Conservation (phyloP, 805 yeast genomes). For the Tetrapisispora phaffii region DNA sequence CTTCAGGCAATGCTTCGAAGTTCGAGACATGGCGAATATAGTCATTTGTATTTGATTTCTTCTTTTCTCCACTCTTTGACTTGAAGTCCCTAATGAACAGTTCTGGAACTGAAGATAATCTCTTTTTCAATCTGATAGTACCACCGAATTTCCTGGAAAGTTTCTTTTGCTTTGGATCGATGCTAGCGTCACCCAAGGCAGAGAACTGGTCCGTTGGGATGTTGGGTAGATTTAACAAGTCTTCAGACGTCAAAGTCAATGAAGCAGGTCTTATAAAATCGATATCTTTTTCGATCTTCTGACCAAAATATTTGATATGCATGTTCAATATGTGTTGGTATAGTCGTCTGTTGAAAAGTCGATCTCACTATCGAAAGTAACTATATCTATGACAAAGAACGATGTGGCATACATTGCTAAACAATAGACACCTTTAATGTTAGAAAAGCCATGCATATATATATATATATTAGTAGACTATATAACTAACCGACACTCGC, state of each 20-base stretch:
- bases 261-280: slow-evolving; percentile 28
- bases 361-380: too few relatives aligned
- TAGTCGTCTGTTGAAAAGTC: too few relatives aligned
- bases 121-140: slow-evolving; percentile 18
- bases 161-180: slow-evolving; percentile 4
- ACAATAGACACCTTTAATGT: too few relatives aligned
- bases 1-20: slow-evolving; percentile 6
- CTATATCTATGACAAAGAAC: too few relatives aligned
- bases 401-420: too few relatives aligned
- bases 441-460: too few relatives aligned
- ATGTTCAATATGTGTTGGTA: too few relatives aligned
- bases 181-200: neutral
- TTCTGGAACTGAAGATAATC: slow-evolving; percentile 28
- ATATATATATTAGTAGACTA: too few relatives aligned
- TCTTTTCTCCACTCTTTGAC: slow-evolving; percentile 3
- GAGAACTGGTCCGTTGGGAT: slow-evolving; percentile 4
- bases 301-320: slow-evolving; percentile 27
- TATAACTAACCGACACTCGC: too few relatives aligned
- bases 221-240: slow-evolving; percentile 20
- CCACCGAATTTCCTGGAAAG: slow-evolving; percentile 23
- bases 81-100: slow-evolving; percentile 20
- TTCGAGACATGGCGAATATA: slow-evolving; percentile 2
- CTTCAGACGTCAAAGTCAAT: slow-evolving; percentile 21
- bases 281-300: slow-evolving; percentile 16
- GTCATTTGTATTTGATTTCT: neutral